A percentile compares a stretch with the other conserved stretches of the same genome.
phyloP scores from a whole-genome alignment of 2,329 filamentous ascomycete genomes.

The Chrysosphaeria jannelii region DNA sequence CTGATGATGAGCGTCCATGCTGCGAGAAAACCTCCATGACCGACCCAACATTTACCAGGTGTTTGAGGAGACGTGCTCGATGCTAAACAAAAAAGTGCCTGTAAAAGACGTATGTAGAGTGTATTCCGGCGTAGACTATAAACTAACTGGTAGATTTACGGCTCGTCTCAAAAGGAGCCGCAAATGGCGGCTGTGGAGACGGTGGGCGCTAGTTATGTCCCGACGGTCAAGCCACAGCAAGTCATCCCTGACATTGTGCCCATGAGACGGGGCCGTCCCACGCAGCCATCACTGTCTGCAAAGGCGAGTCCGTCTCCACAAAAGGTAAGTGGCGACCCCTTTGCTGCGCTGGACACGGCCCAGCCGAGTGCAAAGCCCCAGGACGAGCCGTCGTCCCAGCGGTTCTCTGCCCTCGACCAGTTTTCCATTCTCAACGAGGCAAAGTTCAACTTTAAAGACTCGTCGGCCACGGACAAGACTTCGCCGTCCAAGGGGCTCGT shows the following conservation, averaged over 20 bases:
- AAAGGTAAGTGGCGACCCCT: slow-evolving; percentile 50
- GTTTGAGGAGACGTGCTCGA: slow-evolving; percentile 54
- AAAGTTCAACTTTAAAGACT: slow-evolving; percentile 55
- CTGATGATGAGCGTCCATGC: slow-evolving; percentile 76
- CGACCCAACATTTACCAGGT: slow-evolving; percentile 90
- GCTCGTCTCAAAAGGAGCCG: slow-evolving; percentile 19
- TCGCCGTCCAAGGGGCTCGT: slow-evolving; percentile 1
- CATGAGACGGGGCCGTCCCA: slow-evolving; percentile 66
- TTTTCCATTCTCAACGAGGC: slow-evolving; percentile 69
- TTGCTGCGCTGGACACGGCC: slow-evolving; percentile 55
- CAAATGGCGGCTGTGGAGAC: slow-evolving; percentile 17
- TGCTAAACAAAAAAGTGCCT: slow-evolving; percentile 65
- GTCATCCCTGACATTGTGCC: slow-evolving; percentile 69
- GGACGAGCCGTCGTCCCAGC: slow-evolving; percentile 59
- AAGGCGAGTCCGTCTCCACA: slow-evolving; percentile 33
- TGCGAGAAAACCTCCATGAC: slow-evolving; percentile 47
- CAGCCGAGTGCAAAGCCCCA: slow-evolving; percentile 13
- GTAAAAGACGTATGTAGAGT: slow-evolving; percentile 47
- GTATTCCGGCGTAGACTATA: neutral
- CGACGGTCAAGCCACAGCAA: slow-evolving; percentile 38
- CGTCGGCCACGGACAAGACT: slow-evolving; percentile 5
- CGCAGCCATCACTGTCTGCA: slow-evolving; percentile 10
- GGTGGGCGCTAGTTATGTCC: slow-evolving; percentile 56
- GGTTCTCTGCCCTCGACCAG: slow-evolving; percentile 77
- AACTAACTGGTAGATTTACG: slow-evolving; percentile 30